Evolutionary conservation across 495 filamentous ascomycete species (phyloP).

Genomic region (Hypoxylon crocopeplum): DNA sequence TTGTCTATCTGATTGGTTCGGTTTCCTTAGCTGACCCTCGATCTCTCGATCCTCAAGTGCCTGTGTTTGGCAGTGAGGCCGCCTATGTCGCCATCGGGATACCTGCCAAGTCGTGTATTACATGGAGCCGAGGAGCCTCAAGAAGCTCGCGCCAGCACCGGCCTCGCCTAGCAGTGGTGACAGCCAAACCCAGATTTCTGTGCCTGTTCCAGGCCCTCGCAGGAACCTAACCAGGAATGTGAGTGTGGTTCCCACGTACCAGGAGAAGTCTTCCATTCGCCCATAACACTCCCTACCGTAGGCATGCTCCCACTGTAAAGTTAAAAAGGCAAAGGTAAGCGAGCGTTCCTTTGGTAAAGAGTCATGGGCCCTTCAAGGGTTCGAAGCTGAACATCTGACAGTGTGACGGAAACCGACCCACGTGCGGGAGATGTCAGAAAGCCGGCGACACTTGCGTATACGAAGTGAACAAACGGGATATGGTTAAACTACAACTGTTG

Average conservation of each 20-base stretch:
- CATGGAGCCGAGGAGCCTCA: conserved; percentile 29
- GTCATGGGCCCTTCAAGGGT: neutral
- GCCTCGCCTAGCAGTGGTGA: conserved; percentile 1
- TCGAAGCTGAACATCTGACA: conserved; percentile 10
- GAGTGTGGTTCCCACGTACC: conserved; percentile 10
- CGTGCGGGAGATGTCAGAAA: conserved; percentile 27
- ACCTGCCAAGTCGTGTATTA: conserved; percentile 3
- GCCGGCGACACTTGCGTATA: conserved; percentile 26
- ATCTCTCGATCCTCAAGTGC: neutral
- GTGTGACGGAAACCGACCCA: conserved; percentile 32
- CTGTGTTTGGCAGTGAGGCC: conserved; percentile 1
- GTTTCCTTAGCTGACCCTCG: conserved; percentile 1
- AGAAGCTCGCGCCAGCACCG: conserved; percentile 31
- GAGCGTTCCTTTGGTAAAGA: neutral
- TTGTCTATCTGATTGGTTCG: conserved; percentile 11
- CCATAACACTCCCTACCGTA: conserved; percentile 23
- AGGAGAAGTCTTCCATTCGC: conserved; percentile 2
- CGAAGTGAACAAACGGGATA: conserved; percentile 33
- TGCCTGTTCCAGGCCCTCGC: conserved; percentile 14
- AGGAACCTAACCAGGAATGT: conserved; percentile 30
- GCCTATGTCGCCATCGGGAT: neutral
- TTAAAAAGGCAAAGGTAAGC: conserved; percentile 31
- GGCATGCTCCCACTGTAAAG: conserved; percentile 31
- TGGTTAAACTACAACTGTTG: conserved; percentile 21
- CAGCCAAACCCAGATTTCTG: neutral